Evolutionary conservation across 345 rosid genomes (phyloP).

Genomic region (Citrus medica): DNA sequence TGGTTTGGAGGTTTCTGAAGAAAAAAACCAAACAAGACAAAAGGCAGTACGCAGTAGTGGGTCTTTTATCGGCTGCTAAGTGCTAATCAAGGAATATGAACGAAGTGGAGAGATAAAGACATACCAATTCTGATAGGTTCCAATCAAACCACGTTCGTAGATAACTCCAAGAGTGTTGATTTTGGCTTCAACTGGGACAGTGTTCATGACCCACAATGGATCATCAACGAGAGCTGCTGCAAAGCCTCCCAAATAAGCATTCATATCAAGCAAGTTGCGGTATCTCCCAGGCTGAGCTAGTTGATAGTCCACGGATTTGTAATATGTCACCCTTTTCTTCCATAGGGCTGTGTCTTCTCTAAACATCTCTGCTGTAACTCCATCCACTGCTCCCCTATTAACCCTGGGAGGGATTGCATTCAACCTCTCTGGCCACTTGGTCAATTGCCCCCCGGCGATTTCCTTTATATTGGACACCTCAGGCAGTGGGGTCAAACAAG

Average conservation of each 20-base stretch:
- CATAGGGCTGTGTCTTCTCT: constrained; percentile 57
- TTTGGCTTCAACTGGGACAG: constrained; percentile 61
- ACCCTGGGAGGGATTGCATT: constrained; percentile 77
- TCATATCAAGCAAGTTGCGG: constrained; percentile 91
- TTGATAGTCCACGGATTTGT: constrained; percentile 65
- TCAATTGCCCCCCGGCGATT: constrained; percentile 64
- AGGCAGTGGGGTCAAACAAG: constrained; percentile 82
- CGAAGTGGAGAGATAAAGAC: not conserved
- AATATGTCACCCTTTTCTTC: constrained; percentile 63
- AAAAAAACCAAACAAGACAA: not conserved
- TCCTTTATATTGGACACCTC: constrained; percentile 54
- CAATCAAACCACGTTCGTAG: constrained; percentile 84
- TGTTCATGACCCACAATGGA: constrained; percentile 88
- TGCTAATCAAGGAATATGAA: not conserved
- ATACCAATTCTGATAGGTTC: constrained; percentile 94
- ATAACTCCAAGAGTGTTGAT: constrained; percentile 74
- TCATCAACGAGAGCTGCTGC: constrained; percentile 75
- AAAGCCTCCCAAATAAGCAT: constrained; percentile 72
- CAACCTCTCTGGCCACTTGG: constrained; percentile 83
- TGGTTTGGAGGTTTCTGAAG: not conserved
- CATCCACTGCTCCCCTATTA: constrained; percentile 44
- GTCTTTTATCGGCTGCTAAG: constrained; percentile 1
- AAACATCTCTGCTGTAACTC: constrained; percentile 50
- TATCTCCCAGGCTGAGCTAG: constrained; percentile 68
- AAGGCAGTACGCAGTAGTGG: not conserved